Evolutionary conservation across 352 stramenopile species (phyloP), one percentile per base, ranked within the genome.

Genomic region (Peronospora destructor): DNA sequence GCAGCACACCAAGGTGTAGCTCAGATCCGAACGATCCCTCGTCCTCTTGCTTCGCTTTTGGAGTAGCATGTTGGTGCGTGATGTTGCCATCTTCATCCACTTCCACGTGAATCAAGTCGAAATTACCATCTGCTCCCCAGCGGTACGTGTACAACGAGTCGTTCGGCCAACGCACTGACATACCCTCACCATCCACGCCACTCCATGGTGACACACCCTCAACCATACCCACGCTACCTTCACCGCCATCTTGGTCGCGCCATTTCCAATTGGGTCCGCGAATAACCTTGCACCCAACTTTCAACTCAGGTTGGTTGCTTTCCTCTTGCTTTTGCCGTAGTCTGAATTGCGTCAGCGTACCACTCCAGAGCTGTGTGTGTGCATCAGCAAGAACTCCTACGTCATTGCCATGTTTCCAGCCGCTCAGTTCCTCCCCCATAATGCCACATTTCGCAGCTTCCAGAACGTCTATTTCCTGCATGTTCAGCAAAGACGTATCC

Each of bases 201-300:
- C 84, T 94, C 84, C 84, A 94, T 0, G 84, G 84, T 12, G 81
- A 92, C 3, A 94, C 76, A 8, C 82, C 78, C 68, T 92, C 84
- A 14, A 95, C 79, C 32, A 78, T 57, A 32, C 84, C 84, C 21
- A 95, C 68, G 13, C 72, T 88, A 6, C 84, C 84, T 67, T 91
- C 83, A 11, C 84, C 84, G 11, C 84, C 84, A 40, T 95, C 84
- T 77, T 95, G 82, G 40, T 95, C 84, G 16, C 79, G 66, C 83
- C 84, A 92, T 57, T 93, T 94, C 84, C 84, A 95, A 56, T 91
- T 88, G 13, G 85, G 85, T 28, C 85, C 85, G n/a, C 85, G 84
- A 59, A 90, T 87, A 11, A 95, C 85, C 37, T 89, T 86, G 55
- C 80, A 91, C 1, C 85, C 85, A 16, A 95, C 77, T 10, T 68